These are phyloP conservation scores for Zoysia pacifica DNA, from an alignment of 176 grass and related monocot species.

Conservation along the genomic window DNA sequence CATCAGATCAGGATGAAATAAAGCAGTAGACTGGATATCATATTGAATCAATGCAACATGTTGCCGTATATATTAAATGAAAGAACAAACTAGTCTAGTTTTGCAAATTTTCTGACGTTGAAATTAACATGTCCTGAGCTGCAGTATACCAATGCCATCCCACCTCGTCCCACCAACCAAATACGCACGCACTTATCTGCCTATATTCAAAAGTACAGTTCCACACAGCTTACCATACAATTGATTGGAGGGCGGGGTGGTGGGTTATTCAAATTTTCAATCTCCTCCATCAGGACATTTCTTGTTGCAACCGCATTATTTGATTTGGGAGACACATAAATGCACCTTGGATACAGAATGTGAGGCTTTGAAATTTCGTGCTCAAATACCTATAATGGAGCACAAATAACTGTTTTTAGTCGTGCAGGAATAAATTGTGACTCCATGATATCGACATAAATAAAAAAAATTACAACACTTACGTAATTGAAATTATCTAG, in stretches of 20 bases:
- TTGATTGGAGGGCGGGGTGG: conserved; percentile 38
- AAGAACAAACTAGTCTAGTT: too few relatives aligned
- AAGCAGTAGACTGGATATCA: neutral
- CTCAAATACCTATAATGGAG: conserved; percentile 2
- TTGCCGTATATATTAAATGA: neutral
- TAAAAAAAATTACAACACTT: conserved; percentile 22
- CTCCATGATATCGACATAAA: neutral
- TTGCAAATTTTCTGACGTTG: too few relatives aligned
- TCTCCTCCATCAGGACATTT: conserved; percentile 12
- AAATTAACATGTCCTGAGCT: neutral
- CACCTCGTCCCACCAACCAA: too few relatives aligned
- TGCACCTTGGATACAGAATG: conserved; percentile 40
- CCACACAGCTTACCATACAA: conserved; percentile 35
- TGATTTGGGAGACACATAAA: conserved; percentile 10
- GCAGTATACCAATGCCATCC: neutral
- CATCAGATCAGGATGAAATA: neutral
- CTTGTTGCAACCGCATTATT: neutral
- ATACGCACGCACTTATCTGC: neutral
- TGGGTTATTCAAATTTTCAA: neutral
- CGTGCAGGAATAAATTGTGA: neutral
- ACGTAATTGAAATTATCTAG: conserved; percentile 19
- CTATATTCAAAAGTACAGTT: neutral
- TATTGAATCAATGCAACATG: neutral
- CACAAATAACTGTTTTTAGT: neutral
- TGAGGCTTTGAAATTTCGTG: neutral